These are phyloP conservation scores for Davidsoniella virescens DNA, from an alignment of 2,329 filamentous ascomycete genomes.

Conservation along the genomic window DNA sequence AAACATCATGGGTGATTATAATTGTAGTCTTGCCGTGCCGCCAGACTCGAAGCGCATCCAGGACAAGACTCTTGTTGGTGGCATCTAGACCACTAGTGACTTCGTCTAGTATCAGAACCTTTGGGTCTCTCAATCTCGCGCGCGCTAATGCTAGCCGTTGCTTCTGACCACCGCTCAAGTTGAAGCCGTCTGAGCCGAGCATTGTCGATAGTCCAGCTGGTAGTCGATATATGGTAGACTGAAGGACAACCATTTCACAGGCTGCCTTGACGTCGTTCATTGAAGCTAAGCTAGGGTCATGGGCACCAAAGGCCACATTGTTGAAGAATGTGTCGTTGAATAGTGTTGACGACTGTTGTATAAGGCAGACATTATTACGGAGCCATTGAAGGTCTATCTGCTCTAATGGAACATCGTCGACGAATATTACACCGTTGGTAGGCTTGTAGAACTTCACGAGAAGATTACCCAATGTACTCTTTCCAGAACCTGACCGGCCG, in stretches of 20 bases:
- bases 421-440: conserved; percentile 42
- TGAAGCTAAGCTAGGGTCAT: conserved; percentile 29
- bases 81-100: conserved; percentile 44
- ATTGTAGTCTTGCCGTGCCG: conserved; percentile 71
- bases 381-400: conserved; percentile 54
- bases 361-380: conserved; percentile 57
- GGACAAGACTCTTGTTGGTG: conserved; percentile 45
- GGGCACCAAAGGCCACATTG: conserved; percentile 61
- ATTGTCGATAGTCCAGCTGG: conserved; percentile 55
- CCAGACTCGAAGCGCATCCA: conserved; percentile 65
- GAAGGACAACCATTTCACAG: conserved; percentile 51
- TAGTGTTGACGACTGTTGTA: conserved; percentile 61
- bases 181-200: conserved; percentile 48
- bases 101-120: conserved; percentile 58
- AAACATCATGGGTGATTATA: conserved; percentile 80
- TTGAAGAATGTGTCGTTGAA: conserved; percentile 66
- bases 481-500: conserved; percentile 40
- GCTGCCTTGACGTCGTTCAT: conserved; percentile 38
- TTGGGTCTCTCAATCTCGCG: conserved; percentile 58
- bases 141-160: conserved; percentile 70
- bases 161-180: conserved; percentile 69
- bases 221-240: conserved; percentile 48
- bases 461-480: conserved; percentile 61
- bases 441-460: conserved; percentile 64
- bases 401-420: conserved; percentile 51